phyloP scores from a whole-genome alignment of 495 filamentous ascomycete genomes.

The Acidiella bohemica region DNA sequence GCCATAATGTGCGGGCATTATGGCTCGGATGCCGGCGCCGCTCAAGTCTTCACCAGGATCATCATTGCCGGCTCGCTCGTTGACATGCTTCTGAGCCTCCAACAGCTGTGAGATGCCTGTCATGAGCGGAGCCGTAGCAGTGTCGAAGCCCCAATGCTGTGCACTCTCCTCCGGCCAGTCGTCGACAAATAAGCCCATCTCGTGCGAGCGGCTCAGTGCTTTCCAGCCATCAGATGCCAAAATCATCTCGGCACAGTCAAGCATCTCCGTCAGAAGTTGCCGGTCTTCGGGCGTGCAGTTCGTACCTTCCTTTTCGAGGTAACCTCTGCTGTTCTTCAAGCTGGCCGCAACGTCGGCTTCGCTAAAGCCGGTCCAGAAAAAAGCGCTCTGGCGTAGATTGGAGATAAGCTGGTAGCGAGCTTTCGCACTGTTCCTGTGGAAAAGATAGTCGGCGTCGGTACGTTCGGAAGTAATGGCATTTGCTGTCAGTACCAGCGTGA shows the following conservation, averaged over 20 bases:
- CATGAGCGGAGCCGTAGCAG: slow-evolving; percentile 19
- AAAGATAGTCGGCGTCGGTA: slow-evolving; percentile 74
- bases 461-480: slow-evolving; percentile 87
- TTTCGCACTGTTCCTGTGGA: slow-evolving; percentile 56
- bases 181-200: slow-evolving; percentile 61
- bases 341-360: slow-evolving; percentile 45
- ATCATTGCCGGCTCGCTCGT: slow-evolving; percentile 33
- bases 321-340: slow-evolving; percentile 48
- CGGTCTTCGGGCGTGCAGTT: slow-evolving; percentile 46
- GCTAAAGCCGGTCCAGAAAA: slow-evolving; percentile 76
- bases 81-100: slow-evolving; percentile 46
- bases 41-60: slow-evolving; percentile 42
- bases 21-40: slow-evolving; percentile 32
- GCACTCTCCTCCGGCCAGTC: slow-evolving; percentile 42
- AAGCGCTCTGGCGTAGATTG: slow-evolving; percentile 76
- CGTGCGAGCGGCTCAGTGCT: slow-evolving; percentile 52
- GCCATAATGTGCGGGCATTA: slow-evolving; percentile 14
- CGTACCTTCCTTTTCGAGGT: slow-evolving; percentile 43
- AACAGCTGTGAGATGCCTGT: slow-evolving; percentile 45
- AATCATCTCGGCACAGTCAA: slow-evolving; percentile 47
- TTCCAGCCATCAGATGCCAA: slow-evolving; percentile 47
- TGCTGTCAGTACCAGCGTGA: slow-evolving; percentile 63
- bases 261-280: slow-evolving; percentile 44
- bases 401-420: slow-evolving; percentile 50
- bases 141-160: slow-evolving; percentile 50